phyloP scores from a whole-genome alignment of 345 rosid genomes.

The Raphanus sativus region DNA sequence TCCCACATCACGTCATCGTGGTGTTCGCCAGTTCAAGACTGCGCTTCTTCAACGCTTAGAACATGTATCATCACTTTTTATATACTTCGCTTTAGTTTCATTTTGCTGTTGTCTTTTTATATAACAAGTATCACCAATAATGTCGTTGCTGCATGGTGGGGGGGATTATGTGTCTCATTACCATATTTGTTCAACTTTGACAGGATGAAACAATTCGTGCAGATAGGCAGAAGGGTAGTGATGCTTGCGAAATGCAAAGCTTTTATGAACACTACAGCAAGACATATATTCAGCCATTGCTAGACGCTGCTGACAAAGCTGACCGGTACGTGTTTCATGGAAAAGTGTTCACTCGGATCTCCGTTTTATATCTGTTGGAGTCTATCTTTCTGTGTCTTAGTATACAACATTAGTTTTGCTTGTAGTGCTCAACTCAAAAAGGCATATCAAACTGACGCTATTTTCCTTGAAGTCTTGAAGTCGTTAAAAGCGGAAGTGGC shows the following conservation, averaged over 20 bases:
- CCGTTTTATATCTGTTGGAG: too few species aligned
- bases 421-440: constrained; percentile 69
- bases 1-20: constrained; percentile 76
- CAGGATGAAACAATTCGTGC: constrained; percentile 78
- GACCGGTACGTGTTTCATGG: constrained; percentile 45
- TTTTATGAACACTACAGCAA: constrained; percentile 80
- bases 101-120: background rate
- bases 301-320: constrained; percentile 80
- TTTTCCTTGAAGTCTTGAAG: constrained; percentile 65
- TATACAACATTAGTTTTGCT: background rate
- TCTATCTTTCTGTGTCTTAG: background rate
- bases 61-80: constrained; percentile 45
- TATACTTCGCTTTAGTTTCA: constrained; percentile 9
- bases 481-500: constrained; percentile 64
- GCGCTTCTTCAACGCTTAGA: constrained; percentile 77
- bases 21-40: constrained; percentile 81
- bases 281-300: constrained; percentile 79
- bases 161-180: background rate
- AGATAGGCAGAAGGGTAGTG: constrained; percentile 69
- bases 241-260: constrained; percentile 88
- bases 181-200: constrained; percentile 9
- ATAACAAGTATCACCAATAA: too few species aligned
- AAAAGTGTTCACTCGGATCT: background rate
- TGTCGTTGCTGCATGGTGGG: background rate
- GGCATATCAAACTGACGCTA: constrained; percentile 73